Percentiles rank a stretch among this genome's conserved stretches.
Conservation (phyloP, 2,329 filamentous ascomycete species). For the Colletotrichum agaves region DNA sequence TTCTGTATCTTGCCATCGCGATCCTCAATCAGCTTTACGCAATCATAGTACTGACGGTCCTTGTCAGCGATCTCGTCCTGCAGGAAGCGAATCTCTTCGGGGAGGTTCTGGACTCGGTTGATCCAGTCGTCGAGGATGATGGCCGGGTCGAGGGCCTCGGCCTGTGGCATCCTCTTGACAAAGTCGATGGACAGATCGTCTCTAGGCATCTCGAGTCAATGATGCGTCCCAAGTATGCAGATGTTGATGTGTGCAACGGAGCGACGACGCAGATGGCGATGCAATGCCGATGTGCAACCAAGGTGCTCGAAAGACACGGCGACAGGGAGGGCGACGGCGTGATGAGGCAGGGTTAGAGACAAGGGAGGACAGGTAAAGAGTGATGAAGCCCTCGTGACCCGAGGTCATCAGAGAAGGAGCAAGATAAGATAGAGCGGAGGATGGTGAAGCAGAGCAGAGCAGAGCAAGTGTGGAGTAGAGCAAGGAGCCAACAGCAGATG, state of each 20-base stretch:
- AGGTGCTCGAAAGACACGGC: neutral
- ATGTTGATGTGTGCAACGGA: constrained; percentile 12
- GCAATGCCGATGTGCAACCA: neutral
- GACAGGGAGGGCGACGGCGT: neutral
- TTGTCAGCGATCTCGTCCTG: constrained; percentile 87
- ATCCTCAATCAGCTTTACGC: constrained; percentile 74
- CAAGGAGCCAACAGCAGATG: constrained; percentile 15
- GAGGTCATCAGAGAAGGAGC: constrained; percentile 22
- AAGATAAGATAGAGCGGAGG: constrained; percentile 21
- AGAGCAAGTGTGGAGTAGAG: constrained; percentile 29
- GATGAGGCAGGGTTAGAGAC: neutral
- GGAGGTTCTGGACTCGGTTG: constrained; percentile 79
- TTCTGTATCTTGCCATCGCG: constrained; percentile 82
- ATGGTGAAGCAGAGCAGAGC: constrained; percentile 15
- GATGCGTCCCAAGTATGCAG: constrained; percentile 40
- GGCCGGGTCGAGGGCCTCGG: constrained; percentile 71
- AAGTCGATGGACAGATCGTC: constrained; percentile 79
- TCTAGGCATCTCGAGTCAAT: constrained; percentile 76
- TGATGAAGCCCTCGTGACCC: constrained; percentile 15
- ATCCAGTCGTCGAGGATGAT: constrained; percentile 84
- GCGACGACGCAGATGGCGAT: constrained; percentile 4
- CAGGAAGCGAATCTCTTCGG: constrained; percentile 84
- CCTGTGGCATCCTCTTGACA: constrained; percentile 72
- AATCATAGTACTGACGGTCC: constrained; percentile 77
- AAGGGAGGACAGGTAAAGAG: neutral